A percentile compares a stretch with the other conserved stretches of the same genome.
phyloP scores from a whole-genome alignment of 306 rosid species.

The Comarum palustre region DNA sequence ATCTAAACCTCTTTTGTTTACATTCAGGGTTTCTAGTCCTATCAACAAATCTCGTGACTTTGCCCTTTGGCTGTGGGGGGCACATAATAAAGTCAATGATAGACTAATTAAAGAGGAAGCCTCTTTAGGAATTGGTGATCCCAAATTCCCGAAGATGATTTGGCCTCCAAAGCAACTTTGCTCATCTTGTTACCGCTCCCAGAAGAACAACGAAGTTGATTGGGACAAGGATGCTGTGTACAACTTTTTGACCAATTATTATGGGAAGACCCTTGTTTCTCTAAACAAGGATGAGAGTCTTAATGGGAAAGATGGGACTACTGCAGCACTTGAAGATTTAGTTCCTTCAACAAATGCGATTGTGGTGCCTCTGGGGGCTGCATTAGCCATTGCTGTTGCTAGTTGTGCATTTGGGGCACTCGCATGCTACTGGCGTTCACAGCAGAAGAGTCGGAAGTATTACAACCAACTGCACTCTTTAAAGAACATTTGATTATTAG shows the following conservation, averaged over 20 bases:
- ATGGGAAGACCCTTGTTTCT: conserved; percentile 56
- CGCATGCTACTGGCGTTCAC: conserved; percentile 98
- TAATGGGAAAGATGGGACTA: conserved; percentile 32
- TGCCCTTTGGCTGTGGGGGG: conserved; percentile 84
- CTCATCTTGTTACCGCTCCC: conserved; percentile 51
- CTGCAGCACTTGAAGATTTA: conserved; percentile 50
- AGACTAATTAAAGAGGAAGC: conserved; percentile 81
- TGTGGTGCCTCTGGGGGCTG: conserved; percentile 94
- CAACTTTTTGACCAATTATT: conserved; percentile 54
- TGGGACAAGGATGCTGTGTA: conserved; percentile 76
- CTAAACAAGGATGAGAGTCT: conserved; percentile 47
- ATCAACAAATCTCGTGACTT: conserved; percentile 75
- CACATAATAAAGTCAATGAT: conserved; percentile 76
- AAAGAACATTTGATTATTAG: conserved; percentile 89
- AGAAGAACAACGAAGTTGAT: conserved; percentile 36
- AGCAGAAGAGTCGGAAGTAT: conserved; percentile 99
- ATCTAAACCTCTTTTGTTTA: conserved; percentile 23
- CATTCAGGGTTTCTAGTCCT: conserved; percentile 63
- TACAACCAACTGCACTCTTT: conserved; percentile 85
- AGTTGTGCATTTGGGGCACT: conserved; percentile 98
- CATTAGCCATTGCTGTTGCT: conserved; percentile 90
- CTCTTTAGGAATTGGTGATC: conserved; percentile 63
- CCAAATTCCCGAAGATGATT: conserved; percentile 81
- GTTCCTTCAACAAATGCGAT: conserved; percentile 55
- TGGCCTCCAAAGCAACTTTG: conserved; percentile 93